phyloP scores from a whole-genome alignment of 1,284 basidiomycete genomes.

The Trametes hirsuta region DNA sequence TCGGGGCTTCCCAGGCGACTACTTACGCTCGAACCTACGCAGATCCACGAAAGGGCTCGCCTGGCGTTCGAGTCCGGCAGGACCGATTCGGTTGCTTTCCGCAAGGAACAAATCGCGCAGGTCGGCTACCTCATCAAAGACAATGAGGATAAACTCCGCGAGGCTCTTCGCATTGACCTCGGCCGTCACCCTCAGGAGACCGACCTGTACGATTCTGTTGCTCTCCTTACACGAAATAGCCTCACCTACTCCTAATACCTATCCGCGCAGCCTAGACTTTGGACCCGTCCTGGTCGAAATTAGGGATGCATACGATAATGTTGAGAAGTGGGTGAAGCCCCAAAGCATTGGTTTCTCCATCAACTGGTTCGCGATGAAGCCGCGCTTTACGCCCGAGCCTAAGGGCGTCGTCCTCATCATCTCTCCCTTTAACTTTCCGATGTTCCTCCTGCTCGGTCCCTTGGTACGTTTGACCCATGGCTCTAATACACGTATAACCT shows the following conservation, averaged over 20 bases:
- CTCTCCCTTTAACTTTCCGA: slow-evolving; percentile 60
- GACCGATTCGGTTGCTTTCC: slow-evolving; percentile 57
- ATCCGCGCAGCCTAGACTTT: slow-evolving; percentile 44
- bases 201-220: slow-evolving; percentile 49
- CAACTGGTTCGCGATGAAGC: slow-evolving; percentile 59
- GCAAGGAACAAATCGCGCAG: slow-evolving; percentile 70
- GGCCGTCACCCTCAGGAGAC: slow-evolving; percentile 58
- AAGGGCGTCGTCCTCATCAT: slow-evolving; percentile 77
- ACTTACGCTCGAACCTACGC: not conserved
- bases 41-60: slow-evolving; percentile 59
- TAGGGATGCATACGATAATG: slow-evolving; percentile 62
- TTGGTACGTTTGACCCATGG: slow-evolving; percentile 43
- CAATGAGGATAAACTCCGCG: slow-evolving; percentile 56
- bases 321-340: slow-evolving; percentile 79
- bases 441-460: slow-evolving; percentile 56
- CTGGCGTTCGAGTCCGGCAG: slow-evolving; percentile 62
- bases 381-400: slow-evolving; percentile 72
- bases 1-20: no score
- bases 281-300: slow-evolving; percentile 59
- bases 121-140: slow-evolving; percentile 69
- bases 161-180: slow-evolving; percentile 58
- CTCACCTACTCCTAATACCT: not conserved
- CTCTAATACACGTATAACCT: not conserved
- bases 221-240: not conserved
- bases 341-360: slow-evolving; percentile 61